Base-by-base conservation (phyloP, 2,329 filamentous ascomycete genomes). In the Rachicladosporium sp. region DNA sequence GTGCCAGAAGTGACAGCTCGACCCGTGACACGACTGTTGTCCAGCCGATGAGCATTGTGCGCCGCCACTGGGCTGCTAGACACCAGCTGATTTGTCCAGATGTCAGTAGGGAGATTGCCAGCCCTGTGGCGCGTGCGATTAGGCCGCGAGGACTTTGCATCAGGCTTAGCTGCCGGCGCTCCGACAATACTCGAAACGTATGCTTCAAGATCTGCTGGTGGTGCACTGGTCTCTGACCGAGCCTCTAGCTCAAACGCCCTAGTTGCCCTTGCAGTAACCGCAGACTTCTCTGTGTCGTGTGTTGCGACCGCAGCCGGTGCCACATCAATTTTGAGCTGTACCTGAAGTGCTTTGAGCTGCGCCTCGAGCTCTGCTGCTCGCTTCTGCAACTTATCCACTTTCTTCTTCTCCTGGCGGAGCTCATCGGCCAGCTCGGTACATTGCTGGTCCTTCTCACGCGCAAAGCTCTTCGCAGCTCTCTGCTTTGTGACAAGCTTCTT, bases 401-500 rank as follows among this genome's bases (percentile, higher is more conserved):
- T 80, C 45, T 72, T 69, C 47, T 80, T 77, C 54, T 86, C 81
- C 43, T 81, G 74, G 43, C 72, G 72, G 29, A 89, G 69, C 50
- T 76, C 74, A 43, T 76, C 73, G 13, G 71, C 69, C 36, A 88
- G 62, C 41, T 81, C 71, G 19, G 74, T 70, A 13, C 80, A 78
- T 57, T 87, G 79, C 11, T 69, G 67, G 53, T 89, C 83, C 59
- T 87, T 88, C 61, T 80, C 75, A 56, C 80, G 78, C 33, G 83
- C 83, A 54, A 80, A 88, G 40, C 78, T 80, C 61, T 84, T 88
- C 42, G 82, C 81, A 45, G 85, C 68, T 54, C 83, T 76, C 65
- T 87, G 85, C 67, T 87, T 88, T 54, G 76, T 76, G 54, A 88
- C 72, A 53, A 89, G 68, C 63, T 81, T 84, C 63, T 78, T 78